Percentiles rank a stretch among this genome's conserved stretches.
These are phyloP conservation scores for Gastrolobium bilobum DNA, from an alignment of 306 rosid species.

Conservation along the genomic window DNA sequence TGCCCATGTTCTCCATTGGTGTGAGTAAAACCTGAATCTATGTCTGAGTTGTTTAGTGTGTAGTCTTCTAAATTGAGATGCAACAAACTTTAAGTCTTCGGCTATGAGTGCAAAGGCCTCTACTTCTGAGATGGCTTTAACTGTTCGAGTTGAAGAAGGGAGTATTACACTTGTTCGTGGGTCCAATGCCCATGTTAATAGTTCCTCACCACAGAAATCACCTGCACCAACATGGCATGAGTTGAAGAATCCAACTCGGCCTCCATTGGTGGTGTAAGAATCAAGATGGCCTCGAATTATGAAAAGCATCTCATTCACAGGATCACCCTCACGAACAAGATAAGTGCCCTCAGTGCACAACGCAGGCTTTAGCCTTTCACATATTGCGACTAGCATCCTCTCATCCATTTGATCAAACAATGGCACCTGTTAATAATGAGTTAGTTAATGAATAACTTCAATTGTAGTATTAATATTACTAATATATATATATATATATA, in stretches of 20 bases:
- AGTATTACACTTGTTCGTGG: constrained; percentile 77
- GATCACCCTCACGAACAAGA: constrained; percentile 89
- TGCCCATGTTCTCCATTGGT: constrained; percentile 95
- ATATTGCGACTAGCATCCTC: constrained; percentile 91
- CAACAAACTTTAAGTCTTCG: constrained; percentile 90
- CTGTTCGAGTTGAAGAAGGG: constrained; percentile 90
- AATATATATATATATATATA: not conserved
- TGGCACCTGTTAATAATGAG: constrained; percentile 65
- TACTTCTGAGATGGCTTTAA: constrained; percentile 81
- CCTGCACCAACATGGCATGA: constrained; percentile 83
- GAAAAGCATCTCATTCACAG: constrained; percentile 92
- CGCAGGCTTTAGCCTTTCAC: constrained; percentile 90
- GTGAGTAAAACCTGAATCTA: constrained; percentile 84
- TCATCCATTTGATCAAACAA: constrained; percentile 97
- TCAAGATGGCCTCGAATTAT: constrained; percentile 93
- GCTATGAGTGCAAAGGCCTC: constrained; percentile 97
- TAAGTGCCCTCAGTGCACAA: constrained; percentile 83
- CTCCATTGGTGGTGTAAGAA: constrained; percentile 93
- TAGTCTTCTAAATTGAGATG: constrained; percentile 82
- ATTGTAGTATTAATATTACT: not conserved
- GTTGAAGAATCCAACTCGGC: constrained; percentile 92
- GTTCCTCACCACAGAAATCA: constrained; percentile 96
- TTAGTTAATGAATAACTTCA: not conserved
- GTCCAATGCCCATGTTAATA: constrained; percentile 92
- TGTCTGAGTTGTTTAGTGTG: constrained; percentile 87